Evolutionary conservation across 2,329 filamentous ascomycete species (phyloP), one percentile per base, ranked within the genome.

Genomic region (Scedosporium boydii): DNA sequence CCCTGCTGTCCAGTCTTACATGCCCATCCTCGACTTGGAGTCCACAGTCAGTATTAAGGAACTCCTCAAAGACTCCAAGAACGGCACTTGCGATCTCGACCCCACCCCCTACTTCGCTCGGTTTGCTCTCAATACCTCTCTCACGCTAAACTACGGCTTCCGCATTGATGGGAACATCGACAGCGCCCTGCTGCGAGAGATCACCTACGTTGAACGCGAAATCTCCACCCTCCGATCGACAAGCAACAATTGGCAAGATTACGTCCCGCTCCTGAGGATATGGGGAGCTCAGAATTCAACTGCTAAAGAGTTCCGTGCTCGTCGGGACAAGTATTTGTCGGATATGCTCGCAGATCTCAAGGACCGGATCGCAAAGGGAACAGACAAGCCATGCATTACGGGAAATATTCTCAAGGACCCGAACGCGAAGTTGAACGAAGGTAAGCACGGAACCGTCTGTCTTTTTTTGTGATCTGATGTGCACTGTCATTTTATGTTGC

Each of bases 211-310:
- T 3, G 90, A 93, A 72, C 82, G 89, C 34, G 86, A 85, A 4
- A 86, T 95, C 26, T 88, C 86, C 61, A 90, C 90, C 68, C 88
- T 93, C 70, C 78, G 90, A 58, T 89, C 85, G 27, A 93, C 89
- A 0, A 90, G 87, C 68, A 91, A 92, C 70, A 93, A 93, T 71
- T 90, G 88, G 85, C 88, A 91, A 69, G 90, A 95, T 69, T 93
- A 93, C 67, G 84, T 95, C n/a, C 89, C 90, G 0, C 69, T 93
- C 4, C 71, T 95, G 64, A 81, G 90, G 29, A 72, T 91, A 2
- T 81, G 84, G 66, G 82, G 86, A 2, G 83, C 79, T 38, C 81
- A 81, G 65, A 91, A 85, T 68, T 78, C 78, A 2, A 81, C 85
- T 58, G 88, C 89, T 0, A 75, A 81, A 6, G 83, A 86, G 64